Evolutionary conservation across 2,329 filamentous ascomycete genomes (phyloP).

Genomic region (Neopestalotiopsis rosae): DNA sequence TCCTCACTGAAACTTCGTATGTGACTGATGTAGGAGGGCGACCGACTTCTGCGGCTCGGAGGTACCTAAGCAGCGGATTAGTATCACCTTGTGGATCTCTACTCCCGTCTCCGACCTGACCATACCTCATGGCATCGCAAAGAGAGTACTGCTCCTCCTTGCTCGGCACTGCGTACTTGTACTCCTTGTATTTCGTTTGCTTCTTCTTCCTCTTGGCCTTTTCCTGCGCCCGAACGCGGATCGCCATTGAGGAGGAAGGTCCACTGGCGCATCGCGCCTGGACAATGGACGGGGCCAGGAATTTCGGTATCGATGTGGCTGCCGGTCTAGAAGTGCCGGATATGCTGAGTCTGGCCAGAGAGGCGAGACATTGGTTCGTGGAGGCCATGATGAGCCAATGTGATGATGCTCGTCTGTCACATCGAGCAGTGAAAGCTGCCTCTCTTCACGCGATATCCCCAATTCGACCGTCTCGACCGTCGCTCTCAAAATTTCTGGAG

Average conservation of each 20-base stretch:
- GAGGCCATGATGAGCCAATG: slow-evolving; percentile 50
- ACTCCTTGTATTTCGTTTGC: slow-evolving; percentile 70
- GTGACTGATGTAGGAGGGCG: slow-evolving; percentile 74
- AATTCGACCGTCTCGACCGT: neutral
- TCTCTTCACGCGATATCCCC: neutral
- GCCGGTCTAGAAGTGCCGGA: slow-evolving; percentile 46
- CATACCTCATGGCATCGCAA: slow-evolving; percentile 89
- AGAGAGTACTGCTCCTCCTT: slow-evolving; percentile 77
- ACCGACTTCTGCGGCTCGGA: slow-evolving; percentile 92
- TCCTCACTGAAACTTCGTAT: slow-evolving; percentile 86
- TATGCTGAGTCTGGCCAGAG: slow-evolving; percentile 57
- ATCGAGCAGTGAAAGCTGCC: slow-evolving; percentile 9
- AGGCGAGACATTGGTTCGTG: slow-evolving; percentile 59
- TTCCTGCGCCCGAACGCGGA: slow-evolving; percentile 56
- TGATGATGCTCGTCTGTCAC: neutral
- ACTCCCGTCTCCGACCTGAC: slow-evolving; percentile 19
- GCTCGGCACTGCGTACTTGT: slow-evolving; percentile 66
- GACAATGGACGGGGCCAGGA: slow-evolving; percentile 51
- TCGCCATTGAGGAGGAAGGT: slow-evolving; percentile 33
- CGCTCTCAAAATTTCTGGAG: slow-evolving; percentile 26
- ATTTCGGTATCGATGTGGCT: slow-evolving; percentile 50
- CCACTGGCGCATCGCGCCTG: slow-evolving; percentile 50
- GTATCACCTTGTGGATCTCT: neutral
- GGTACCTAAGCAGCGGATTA: slow-evolving; percentile 64
- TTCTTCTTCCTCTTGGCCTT: slow-evolving; percentile 61